Evolutionary conservation across 768 basidiomycete species (phyloP), one percentile per base, ranked within the genome.

Genomic region (Phylloporus arenicola): DNA sequence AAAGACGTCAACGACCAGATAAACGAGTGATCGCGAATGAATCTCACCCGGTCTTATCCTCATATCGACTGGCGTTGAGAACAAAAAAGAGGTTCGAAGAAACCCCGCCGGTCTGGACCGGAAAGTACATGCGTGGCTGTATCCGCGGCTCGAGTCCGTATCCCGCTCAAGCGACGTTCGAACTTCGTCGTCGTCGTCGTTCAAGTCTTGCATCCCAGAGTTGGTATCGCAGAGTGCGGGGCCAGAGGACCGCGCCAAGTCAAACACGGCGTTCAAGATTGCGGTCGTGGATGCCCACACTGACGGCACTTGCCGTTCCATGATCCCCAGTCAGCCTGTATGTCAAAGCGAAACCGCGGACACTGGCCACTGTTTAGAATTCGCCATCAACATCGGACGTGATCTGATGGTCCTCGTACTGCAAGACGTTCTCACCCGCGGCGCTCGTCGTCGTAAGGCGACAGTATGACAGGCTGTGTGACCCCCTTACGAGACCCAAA

Each of bases 401-500:
- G 19, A 13, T 39, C 17, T 37, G 35, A 37, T 37, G 35, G 16
- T n/a, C 35, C 19, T 22, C 38, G 3, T 39, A 13, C 38, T 3
- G 4, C 35, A 17, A 37, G 34, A n/a, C 34, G n/a, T 27, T 25
- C 24, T 27, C 41, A 37, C 47, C 27, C 29, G 25, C 25, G 25
- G 5, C 29, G 29, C 29, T 30, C 35, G 17, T 17, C 35, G 20
- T 50, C n/a, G 30, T 38, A 59, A 41, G 24, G 43, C 45, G 48
- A 44, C 48, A 4, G n/a, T 13, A 2, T 62, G 59, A 56, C 59
- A 59, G 58, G 57, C 50, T 34, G 48, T 11, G 43, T 22, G 17
- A 10, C 25, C 20, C 25, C 27, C 13, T 61, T 64, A 62, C 61
- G 61, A 24, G 41, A 64, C 45, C n/a, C 48, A 11, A 49, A 54